Evolutionary conservation across 768 basidiomycete genomes (phyloP).

Genomic region (Leccinum olivaceopallidum): DNA sequence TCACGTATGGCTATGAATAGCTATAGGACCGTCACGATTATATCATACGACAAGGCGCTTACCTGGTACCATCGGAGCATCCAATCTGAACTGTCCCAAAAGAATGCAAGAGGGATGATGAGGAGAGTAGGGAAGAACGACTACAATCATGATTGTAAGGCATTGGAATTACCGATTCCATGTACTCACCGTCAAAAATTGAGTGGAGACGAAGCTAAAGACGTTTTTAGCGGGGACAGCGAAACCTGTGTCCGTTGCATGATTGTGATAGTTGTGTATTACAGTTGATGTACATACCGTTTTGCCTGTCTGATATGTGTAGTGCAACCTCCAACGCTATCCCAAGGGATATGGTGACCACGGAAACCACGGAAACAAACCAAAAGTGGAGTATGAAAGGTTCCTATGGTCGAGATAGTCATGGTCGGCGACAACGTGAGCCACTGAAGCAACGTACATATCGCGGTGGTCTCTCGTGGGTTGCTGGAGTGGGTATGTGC

Average conservation of each 20-base stretch:
- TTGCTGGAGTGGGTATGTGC: constrained; percentile 48
- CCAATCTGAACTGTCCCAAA: constrained; percentile 57
- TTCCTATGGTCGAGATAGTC: constrained; percentile 20
- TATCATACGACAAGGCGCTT: constrained; percentile 12
- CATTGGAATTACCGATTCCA: neutral
- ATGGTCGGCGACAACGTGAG: neutral
- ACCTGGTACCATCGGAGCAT: constrained; percentile 60
- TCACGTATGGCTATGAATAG: constrained; percentile 56
- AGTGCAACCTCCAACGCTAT: constrained; percentile 16
- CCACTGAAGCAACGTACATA: constrained; percentile 38
- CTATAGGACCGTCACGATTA: constrained; percentile 6
- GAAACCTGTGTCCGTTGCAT: constrained; percentile 46
- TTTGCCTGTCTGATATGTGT: constrained; percentile 16
- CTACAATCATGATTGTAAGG: constrained; percentile 31
- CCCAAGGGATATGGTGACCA: constrained; percentile 41
- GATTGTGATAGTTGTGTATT: neutral
- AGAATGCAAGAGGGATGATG: constrained; percentile 48
- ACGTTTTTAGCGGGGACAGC: constrained; percentile 49
- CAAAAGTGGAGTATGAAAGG: constrained; percentile 38
- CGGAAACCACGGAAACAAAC: constrained; percentile 39
- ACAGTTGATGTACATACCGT: constrained; percentile 13
- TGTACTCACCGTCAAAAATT: constrained; percentile 44
- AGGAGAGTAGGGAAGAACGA: constrained; percentile 58
- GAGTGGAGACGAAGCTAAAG: constrained; percentile 47
- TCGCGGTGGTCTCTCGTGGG: constrained; percentile 37